Conservation (phyloP, 1,284 basidiomycete species). For the Irpex sp. region DNA sequence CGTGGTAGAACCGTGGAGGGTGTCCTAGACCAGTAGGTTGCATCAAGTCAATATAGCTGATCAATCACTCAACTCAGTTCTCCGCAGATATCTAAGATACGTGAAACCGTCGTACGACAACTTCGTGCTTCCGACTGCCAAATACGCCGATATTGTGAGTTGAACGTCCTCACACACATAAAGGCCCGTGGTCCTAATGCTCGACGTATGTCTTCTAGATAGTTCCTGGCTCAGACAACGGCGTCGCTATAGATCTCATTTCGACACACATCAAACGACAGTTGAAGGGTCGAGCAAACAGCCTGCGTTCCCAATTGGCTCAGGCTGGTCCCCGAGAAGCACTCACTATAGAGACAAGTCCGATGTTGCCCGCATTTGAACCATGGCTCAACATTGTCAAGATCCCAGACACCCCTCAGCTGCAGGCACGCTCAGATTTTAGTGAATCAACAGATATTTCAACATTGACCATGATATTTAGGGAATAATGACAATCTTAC, state of each 20-base stretch:
- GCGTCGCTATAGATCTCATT: conserved; percentile 92
- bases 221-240: conserved; percentile 85
- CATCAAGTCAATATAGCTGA: conserved; percentile 4
- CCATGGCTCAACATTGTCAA: conserved; percentile 59
- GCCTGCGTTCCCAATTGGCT: conserved; percentile 74
- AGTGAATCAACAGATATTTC: not conserved
- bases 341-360: conserved; percentile 3
- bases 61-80: not conserved
- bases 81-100: conserved; percentile 77
- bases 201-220: conserved; percentile 49
- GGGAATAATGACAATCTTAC: conserved; percentile 87
- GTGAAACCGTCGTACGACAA: conserved; percentile 95
- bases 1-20: conserved; percentile 85
- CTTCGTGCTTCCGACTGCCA: conserved; percentile 88
- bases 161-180: not conserved
- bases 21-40: conserved; percentile 79
- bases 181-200: not conserved
- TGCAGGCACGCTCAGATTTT: conserved; percentile 48
- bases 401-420: conserved; percentile 78
- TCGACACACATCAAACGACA: conserved; percentile 88
- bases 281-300: conserved; percentile 72
- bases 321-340: conserved; percentile 25
- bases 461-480: conserved; percentile 26
- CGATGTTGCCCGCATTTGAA: conserved; percentile 21
- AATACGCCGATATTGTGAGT: conserved; percentile 84